Evolutionary conservation across 1,284 basidiomycete genomes (phyloP).

Genomic region (Tilletiopsis washingtonensis): DNA sequence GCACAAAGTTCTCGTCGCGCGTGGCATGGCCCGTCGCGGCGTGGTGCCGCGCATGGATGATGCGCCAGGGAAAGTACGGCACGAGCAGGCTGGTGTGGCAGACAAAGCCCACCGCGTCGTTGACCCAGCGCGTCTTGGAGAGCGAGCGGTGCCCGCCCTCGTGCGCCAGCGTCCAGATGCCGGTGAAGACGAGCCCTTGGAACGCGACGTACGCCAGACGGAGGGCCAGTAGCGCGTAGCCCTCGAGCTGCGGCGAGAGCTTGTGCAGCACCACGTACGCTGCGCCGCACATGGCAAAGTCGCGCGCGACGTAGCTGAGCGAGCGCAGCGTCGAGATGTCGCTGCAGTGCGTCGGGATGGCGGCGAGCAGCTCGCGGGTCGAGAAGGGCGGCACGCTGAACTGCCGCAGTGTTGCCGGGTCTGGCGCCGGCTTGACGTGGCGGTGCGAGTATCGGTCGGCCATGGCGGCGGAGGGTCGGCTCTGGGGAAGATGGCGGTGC

Average conservation of each 20-base stretch:
- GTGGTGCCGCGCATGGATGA: constrained; percentile 92
- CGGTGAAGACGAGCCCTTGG: constrained; percentile 53
- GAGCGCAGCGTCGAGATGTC: constrained; percentile 80
- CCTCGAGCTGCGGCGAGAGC: not conserved
- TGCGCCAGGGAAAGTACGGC: constrained; percentile 95
- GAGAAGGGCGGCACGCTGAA: no score
- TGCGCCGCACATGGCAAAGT: no score
- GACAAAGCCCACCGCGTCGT: constrained; percentile 88
- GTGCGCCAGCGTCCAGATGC: constrained; percentile 79
- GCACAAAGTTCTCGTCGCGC: constrained; percentile 89
- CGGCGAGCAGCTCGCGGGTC: constrained; percentile 73
- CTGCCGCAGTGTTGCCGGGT: no score
- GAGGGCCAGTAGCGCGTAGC: not conserved
- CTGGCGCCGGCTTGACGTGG: no score
- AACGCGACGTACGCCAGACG: not conserved
- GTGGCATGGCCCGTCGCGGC: constrained; percentile 89
- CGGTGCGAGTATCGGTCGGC: no score
- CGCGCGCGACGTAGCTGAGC: no score
- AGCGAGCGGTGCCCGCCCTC: constrained; percentile 80
- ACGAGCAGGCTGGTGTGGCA: constrained; percentile 87
- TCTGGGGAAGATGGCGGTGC: no score
- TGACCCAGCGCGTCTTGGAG: constrained; percentile 70
- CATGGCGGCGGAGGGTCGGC: no score
- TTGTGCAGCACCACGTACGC: no score
- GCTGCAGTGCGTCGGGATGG: constrained; percentile 85